Conservation (phyloP, 306 rosid genomes). For the Prunus salicina region DNA sequence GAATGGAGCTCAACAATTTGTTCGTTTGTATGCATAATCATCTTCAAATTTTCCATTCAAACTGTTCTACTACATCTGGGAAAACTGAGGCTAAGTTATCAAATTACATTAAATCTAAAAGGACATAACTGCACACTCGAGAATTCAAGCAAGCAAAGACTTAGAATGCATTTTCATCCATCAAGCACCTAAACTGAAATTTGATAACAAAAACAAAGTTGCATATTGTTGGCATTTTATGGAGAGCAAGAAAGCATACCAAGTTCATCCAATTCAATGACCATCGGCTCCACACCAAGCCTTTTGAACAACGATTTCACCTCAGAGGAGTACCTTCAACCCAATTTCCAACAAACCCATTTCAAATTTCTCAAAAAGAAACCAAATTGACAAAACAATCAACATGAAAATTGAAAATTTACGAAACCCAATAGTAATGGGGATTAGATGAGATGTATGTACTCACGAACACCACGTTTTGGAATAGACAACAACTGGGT, state of each 20-base stretch:
- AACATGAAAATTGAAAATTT: background rate
- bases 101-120: background rate
- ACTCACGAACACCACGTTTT: constrained; percentile 96
- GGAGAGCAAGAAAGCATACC: constrained; percentile 37
- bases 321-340: constrained; percentile 75
- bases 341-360: background rate
- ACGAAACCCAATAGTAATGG: background rate
- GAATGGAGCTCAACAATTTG: background rate
- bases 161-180: background rate
- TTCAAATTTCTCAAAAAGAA: constrained; percentile 14
- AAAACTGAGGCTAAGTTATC: background rate
- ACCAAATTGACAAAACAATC: constrained; percentile 6
- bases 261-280: constrained; percentile 89
- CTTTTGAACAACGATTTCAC: constrained; percentile 75
- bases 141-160: background rate
- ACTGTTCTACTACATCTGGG: background rate
- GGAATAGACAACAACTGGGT: constrained; percentile 86
- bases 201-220: background rate
- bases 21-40: background rate
- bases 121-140: background rate
- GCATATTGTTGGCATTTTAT: background rate
- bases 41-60: background rate
- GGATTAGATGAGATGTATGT: background rate
- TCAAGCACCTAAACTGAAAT: background rate
- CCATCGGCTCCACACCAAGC: constrained; percentile 64